A percentile compares a stretch with the other conserved stretches of the same genome.
phyloP scores from a whole-genome alignment of 169 alveolate genomes.

The Perkinsus olseni region DNA sequence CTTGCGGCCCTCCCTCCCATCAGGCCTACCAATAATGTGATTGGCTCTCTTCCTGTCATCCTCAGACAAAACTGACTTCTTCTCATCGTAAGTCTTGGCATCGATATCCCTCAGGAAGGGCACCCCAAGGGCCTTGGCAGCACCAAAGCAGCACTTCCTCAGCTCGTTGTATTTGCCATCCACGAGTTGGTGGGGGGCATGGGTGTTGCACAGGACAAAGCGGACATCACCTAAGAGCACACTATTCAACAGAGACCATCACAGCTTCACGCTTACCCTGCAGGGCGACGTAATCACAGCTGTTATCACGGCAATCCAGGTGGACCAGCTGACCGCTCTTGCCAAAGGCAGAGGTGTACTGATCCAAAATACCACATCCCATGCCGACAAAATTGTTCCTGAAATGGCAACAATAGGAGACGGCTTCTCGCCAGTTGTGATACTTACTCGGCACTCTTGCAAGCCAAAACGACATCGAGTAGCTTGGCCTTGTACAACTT shows the following conservation, averaged over 20 bases:
- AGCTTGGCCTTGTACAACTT: background rate
- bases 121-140: background rate
- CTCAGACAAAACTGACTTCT: background rate
- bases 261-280: background rate
- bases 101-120: background rate
- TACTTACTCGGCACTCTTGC: conserved; percentile 1
- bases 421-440: background rate
- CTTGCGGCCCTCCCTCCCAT: too few species aligned
- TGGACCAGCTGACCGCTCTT: background rate
- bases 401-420: background rate
- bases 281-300: background rate
- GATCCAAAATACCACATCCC: conserved; percentile 10
- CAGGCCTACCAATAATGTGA: background rate
- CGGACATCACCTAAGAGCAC: background rate
- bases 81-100: background rate
- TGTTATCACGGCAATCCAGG: conserved; percentile 7
- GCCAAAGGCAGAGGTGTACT: background rate
- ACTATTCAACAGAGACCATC: background rate
- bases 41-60: background rate
- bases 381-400: conserved; percentile 3
- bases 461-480: background rate
- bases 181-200: background rate
- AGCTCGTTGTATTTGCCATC: conserved; percentile 4
- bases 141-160: background rate
- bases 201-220: background rate